phyloP scores from a whole-genome alignment of 129 eudicot genomes.

The Artemisia argyi region DNA sequence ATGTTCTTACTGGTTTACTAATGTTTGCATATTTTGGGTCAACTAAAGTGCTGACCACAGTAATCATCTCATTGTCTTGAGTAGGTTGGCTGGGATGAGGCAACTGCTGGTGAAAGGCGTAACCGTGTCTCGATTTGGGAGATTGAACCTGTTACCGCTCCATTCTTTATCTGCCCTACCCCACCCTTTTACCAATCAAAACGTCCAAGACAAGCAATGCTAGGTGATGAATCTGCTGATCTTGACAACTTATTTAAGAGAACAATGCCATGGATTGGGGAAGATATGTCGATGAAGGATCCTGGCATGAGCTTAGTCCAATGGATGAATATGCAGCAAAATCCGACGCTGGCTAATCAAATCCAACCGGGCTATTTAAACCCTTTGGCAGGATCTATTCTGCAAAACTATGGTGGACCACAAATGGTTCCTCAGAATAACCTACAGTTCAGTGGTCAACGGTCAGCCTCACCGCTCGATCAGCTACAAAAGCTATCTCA shows the following conservation, averaged over 20 bases:
- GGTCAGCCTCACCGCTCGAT: slow-evolving; percentile 52
- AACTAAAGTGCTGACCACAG: not conserved
- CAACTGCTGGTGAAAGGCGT: slow-evolving; percentile 94
- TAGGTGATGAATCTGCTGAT: slow-evolving; percentile 74
- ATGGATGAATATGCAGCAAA: slow-evolving; percentile 99
- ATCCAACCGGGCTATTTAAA: slow-evolving; percentile 63
- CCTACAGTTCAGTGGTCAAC: slow-evolving; percentile 62
- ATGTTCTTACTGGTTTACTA: not conserved
- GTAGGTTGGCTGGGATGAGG: slow-evolving; percentile 99
- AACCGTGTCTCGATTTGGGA: slow-evolving; percentile 95
- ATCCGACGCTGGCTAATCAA: slow-evolving; percentile 52
- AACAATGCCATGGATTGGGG: slow-evolving; percentile 94
- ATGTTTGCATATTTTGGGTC: slow-evolving; percentile 7
- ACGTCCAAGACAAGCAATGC: slow-evolving; percentile 84
- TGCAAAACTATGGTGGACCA: slow-evolving; percentile 54
- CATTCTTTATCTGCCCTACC: slow-evolving; percentile 89
- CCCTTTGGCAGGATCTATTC: slow-evolving; percentile 53
- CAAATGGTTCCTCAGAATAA: slow-evolving; percentile 64
- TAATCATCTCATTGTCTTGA: slow-evolving; percentile 17
- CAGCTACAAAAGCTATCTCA: slow-evolving; percentile 66
- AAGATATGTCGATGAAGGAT: slow-evolving; percentile 76
- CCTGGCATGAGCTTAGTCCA: slow-evolving; percentile 87
- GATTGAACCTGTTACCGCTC: slow-evolving; percentile 94
- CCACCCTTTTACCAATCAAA: slow-evolving; percentile 80
- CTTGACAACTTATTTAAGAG: slow-evolving; percentile 70